These are phyloP conservation scores for Protostelium mycophagum DNA, from an alignment of 78 protist genomes.

Conservation along the genomic window DNA sequence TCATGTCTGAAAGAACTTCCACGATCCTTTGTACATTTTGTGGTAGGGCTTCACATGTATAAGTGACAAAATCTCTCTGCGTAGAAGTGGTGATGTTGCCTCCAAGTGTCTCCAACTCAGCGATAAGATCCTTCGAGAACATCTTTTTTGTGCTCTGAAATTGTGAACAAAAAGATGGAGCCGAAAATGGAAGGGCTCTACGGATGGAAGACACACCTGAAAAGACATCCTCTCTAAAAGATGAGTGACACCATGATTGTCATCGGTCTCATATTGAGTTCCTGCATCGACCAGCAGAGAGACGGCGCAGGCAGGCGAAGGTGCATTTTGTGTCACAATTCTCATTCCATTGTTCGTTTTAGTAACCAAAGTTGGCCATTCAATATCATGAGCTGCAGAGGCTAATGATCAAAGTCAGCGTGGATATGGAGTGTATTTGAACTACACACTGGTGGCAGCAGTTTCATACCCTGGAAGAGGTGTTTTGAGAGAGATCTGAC, in stretches of 20 bases:
- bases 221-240: background rate
- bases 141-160: background rate
- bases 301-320: background rate
- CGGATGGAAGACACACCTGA: background rate
- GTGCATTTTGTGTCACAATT: background rate
- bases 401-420: no score
- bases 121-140: background rate
- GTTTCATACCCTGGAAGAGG: no score
- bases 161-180: no score
- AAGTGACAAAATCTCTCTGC: background rate
- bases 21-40: background rate
- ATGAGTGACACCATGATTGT: background rate
- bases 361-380: background rate
- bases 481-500: no score
- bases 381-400: no score
- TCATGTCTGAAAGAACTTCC: background rate
- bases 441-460: no score
- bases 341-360: background rate
- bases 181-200: background rate
- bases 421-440: no score
- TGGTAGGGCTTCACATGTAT: background rate
- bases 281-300: background rate
- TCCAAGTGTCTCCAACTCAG: background rate
- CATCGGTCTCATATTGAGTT: background rate
- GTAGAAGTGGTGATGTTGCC: background rate